Percentiles rank a stretch among this genome's conserved stretches.
Conservation (phyloP, 305 asterid species). For the Fraxinus angustifolia region DNA sequence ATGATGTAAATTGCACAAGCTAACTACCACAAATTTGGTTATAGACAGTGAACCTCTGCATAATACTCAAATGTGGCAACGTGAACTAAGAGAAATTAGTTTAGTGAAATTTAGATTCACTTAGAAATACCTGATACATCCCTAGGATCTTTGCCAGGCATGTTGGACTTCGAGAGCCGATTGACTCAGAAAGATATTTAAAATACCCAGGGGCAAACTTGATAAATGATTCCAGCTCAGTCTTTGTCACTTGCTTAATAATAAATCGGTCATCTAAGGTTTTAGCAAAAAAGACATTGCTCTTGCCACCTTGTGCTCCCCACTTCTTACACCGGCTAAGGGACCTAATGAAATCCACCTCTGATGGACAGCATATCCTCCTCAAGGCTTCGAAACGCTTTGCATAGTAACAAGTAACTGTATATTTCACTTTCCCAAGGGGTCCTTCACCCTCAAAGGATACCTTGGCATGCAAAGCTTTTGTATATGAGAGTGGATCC, state of each 20-base stretch:
- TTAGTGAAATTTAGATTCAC: not conserved
- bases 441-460: constrained; percentile 64
- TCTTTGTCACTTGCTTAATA: constrained; percentile 61
- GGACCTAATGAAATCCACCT: constrained; percentile 13
- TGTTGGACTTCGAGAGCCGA: constrained; percentile 68
- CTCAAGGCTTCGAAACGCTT: constrained; percentile 84
- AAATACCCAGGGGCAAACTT: constrained; percentile 96
- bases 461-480: constrained; percentile 70
- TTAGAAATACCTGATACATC: constrained; percentile 77
- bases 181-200: constrained; percentile 79
- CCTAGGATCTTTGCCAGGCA: constrained; percentile 95
- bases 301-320: constrained; percentile 19
- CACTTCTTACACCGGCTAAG: constrained; percentile 20
- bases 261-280: constrained; percentile 15
- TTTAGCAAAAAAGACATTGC: constrained; percentile 15
- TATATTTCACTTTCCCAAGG: constrained; percentile 72
- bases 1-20: not conserved
- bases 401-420: constrained; percentile 77
- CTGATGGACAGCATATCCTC: constrained; percentile 74
- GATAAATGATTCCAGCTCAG: constrained; percentile 92
- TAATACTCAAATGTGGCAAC: not conserved
- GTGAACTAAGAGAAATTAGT: not conserved
- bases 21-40: not conserved
- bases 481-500: constrained; percentile 57
- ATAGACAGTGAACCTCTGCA: not conserved